phyloP scores from a whole-genome alignment of 768 basidiomycete species.

The Suillus sp. region DNA sequence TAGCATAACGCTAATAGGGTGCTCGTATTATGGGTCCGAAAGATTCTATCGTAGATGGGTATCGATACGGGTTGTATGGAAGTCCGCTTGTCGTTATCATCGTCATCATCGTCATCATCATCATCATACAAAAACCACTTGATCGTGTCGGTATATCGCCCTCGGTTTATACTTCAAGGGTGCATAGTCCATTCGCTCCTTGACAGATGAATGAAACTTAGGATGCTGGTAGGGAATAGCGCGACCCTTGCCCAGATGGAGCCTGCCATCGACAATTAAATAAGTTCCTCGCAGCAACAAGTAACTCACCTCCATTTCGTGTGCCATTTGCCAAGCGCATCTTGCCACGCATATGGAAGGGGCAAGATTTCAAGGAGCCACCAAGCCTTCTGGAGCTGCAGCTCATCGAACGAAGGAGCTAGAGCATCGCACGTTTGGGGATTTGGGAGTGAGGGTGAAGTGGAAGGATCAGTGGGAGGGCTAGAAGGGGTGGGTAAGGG shows the following conservation, averaged over 20 bases:
- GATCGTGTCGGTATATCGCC: conserved; percentile 51
- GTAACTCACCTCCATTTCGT: conserved; percentile 53
- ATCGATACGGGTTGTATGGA: not conserved
- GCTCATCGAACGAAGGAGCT: conserved; percentile 55
- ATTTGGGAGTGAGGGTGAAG: conserved; percentile 3
- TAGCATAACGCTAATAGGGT: not conserved
- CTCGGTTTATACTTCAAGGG: conserved; percentile 57
- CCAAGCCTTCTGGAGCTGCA: conserved; percentile 52
- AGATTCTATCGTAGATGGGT: not conserved
- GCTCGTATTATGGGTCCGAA: not conserved
- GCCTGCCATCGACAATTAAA: conserved; percentile 16
- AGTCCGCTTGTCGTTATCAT: conserved; percentile 12
- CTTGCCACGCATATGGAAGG: conserved; percentile 55
- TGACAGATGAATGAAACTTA: conserved; percentile 65
- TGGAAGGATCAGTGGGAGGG: not conserved
- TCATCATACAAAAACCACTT: conserved; percentile 48
- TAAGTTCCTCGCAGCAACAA: conserved; percentile 4
- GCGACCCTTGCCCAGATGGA: conserved; percentile 60
- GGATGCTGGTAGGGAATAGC: conserved; percentile 47
- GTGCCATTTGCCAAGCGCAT: conserved; percentile 56
- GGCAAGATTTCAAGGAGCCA: conserved; percentile 76
- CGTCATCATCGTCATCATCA: conserved; percentile 11
- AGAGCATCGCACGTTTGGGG: conserved; percentile 35
- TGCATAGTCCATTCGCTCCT: conserved; percentile 52
- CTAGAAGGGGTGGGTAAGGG: not conserved